Evolutionary conservation across 2,329 filamentous ascomycete species (phyloP), one percentile per base, ranked within the genome.

Genomic region (Hyphodiscus sp.): DNA sequence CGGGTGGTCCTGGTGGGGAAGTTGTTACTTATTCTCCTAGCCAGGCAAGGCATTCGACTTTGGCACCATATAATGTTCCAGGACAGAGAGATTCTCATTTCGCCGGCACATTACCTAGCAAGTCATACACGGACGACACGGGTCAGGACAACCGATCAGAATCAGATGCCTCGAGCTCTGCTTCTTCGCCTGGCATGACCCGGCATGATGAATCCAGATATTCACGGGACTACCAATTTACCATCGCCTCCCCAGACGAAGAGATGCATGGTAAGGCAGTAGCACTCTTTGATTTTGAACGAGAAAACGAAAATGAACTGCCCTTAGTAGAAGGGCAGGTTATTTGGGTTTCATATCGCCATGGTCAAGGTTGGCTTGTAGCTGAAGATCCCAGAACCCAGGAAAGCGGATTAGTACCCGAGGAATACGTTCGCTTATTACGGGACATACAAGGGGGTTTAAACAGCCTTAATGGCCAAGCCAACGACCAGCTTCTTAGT

Each of bases 181-280:
- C 76, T 44, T 83, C 81, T 16, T 86, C 82, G 9, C 80, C 82
- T 1, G 76, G 76, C 29, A 77, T 75, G 57, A 75, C 72, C 53
- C 75, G 79, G 54, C 80, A 82, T 61, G 85, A 91, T 65, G 80
- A 89, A 67, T 89, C 85, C 52, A 82, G 91, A 64, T 95, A 91
- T 70, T 95, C 90, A 45, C 83, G 88, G 61, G 89, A 96, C 70
- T 96, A 95, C 69, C 89, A 95, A 64, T 96, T 96, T 69, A 95
- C 90, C 18, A 95, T 96, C 63, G 92, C 89, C 16, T 95, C 89
- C 15, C 91, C 91, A 5, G 94, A 97, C 69, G 92, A 97, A 72
- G 91, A 97, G 70, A 96, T 96, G 82, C 91, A 96, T 67, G 94
- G 94, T 47, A 96, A 95, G 68, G 91, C 91, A 11, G 89, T 99